phyloP scores from a whole-genome alignment of 225 moss, liverwort and hornwort genomes.

The Rhytidiadelphus loreus region DNA sequence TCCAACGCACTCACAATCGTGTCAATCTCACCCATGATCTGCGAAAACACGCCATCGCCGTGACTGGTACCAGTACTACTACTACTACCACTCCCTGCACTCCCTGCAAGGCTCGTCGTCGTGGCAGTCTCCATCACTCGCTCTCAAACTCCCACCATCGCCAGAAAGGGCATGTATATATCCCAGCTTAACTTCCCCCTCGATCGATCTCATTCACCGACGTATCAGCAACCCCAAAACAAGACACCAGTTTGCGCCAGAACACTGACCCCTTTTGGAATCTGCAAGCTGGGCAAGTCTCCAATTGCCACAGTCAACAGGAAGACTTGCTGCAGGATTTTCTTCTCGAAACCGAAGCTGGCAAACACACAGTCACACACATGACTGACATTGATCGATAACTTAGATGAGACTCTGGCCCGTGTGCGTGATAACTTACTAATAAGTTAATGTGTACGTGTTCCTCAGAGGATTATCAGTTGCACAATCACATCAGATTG shows the following conservation, averaged over 20 bases:
- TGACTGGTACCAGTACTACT: not conserved
- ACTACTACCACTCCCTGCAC: not conserved
- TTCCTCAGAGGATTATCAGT: not conserved
- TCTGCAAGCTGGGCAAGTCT: not conserved
- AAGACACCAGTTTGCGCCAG: not conserved
- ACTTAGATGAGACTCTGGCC: not conserved
- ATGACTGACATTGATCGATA: not conserved
- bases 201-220: not conserved
- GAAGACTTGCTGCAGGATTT: not conserved
- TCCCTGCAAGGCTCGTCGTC: not conserved
- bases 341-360: not conserved
- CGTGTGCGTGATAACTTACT: not conserved
- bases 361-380: too few relatives aligned
- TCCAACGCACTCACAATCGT: not conserved
- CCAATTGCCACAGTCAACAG: not conserved
- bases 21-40: not conserved
- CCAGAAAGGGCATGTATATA: not conserved
- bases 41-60: not conserved
- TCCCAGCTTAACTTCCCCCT: not conserved
- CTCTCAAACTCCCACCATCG: not conserved
- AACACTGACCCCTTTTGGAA: too few relatives aligned
- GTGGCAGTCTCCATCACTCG: not conserved
- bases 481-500: not conserved
- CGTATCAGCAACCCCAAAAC: not conserved
- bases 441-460: not conserved